phyloP scores from a whole-genome alignment of 805 yeast species.

The Lipomyces kockii region DNA sequence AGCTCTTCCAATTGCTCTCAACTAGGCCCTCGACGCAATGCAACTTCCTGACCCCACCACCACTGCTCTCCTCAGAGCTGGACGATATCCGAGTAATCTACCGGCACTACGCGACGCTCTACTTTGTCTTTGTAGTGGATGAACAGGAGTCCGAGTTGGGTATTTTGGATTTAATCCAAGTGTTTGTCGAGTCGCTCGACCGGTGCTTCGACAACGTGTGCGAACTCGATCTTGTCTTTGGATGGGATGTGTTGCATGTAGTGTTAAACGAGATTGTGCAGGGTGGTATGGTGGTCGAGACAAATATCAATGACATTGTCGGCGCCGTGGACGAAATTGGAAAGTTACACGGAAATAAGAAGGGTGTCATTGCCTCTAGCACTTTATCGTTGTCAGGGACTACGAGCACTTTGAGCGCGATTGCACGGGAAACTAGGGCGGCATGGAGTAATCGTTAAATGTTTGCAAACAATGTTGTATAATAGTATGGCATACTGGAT shows the following conservation, averaged over 20 bases:
- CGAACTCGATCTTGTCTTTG: constrained; percentile 94
- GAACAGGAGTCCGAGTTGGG: constrained; percentile 95
- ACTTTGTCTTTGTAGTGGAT: constrained; percentile 93
- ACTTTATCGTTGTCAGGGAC: constrained; percentile 33
- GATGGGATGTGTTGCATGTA: constrained; percentile 95
- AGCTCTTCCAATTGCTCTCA: constrained; percentile 77
- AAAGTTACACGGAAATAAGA: constrained; percentile 35
- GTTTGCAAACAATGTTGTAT: not conserved
- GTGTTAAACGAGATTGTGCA: constrained; percentile 86
- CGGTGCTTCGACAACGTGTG: constrained; percentile 93
- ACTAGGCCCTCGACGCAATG: constrained; percentile 77
- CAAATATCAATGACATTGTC: constrained; percentile 80
- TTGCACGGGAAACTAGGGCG: constrained; percentile 35
- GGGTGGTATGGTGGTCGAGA: constrained; percentile 98
- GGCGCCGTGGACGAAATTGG: constrained; percentile 52
- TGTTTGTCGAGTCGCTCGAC: constrained; percentile 93
- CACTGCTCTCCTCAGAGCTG: constrained; percentile 59
- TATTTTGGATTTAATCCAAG: constrained; percentile 90
- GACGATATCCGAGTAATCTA: constrained; percentile 84
- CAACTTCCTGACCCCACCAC: constrained; percentile 88
- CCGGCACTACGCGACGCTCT: constrained; percentile 93
- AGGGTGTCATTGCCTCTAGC: constrained; percentile 29
- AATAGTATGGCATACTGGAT: not conserved
- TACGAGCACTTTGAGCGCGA: constrained; percentile 28
- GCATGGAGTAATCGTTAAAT: constrained; percentile 35